Evolutionary conservation across 805 yeast species (phyloP), one percentile per base, ranked within the genome.

Genomic region (Candida boleticola): DNA sequence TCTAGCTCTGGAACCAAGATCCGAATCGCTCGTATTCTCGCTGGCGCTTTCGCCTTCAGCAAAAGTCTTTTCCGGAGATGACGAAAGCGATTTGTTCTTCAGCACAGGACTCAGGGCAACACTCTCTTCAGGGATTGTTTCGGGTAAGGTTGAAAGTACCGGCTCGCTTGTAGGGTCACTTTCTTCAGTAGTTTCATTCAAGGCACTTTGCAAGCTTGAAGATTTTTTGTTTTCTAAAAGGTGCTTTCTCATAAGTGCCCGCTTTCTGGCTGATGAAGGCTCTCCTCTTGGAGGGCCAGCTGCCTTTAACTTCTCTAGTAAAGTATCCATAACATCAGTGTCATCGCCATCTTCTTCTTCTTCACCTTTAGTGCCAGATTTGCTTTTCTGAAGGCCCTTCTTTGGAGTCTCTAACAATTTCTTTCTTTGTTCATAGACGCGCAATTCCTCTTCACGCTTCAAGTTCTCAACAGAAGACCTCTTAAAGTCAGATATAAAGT

Each of bases 261-360:
- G 73, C 53, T 88, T 80, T 53, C 95, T 73, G 0, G 96, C 95
- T 3, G 89, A 78, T 2, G 87, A 70, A 1, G 93, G 79, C 47
- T 89, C 93, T 4, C 87, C 81, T 47, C 81, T 80, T 4, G 81
- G 65, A 9, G 93, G 86, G 1, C 92, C 95, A 0, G 93, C 87
- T 14, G 90, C 89, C 56, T 89, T 84, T 55, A 93, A 75, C 55
- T 85, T 88, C 59, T 89, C 95, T 44, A 93, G 73, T 37, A 93
- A 70, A 27, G 84, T 79, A 60, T 93, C 99, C 85, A 93, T 89
- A 32, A 89, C 85, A 37, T 73, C 70, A 16, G 60, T 66, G 14
- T 65, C 81, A 10, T 70, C 77, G 22, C 67, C 72, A 16, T 64
- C 73, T 0, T 58, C 65, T 29, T 53, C 62, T 17, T 55, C 67